A percentile compares a stretch with the other conserved stretches of the same genome.
Conservation (phyloP, 257 asterid genomes). For the Nyctanthes arbortristis region DNA sequence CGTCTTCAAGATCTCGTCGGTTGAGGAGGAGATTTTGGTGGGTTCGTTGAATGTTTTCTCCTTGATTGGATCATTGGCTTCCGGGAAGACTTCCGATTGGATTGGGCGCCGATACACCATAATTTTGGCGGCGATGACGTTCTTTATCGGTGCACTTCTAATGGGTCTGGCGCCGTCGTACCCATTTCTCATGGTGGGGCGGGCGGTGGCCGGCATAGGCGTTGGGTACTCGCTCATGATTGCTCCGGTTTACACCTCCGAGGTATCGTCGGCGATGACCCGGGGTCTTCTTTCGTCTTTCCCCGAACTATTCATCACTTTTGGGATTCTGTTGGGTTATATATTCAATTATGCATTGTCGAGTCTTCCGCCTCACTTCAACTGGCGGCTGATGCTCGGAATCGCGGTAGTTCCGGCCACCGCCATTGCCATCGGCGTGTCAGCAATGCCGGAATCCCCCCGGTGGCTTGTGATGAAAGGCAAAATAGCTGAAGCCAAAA, state of each 20-base stretch:
- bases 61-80: slow-evolving; percentile 63
- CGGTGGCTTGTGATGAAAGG: slow-evolving; percentile 87
- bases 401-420: slow-evolving; percentile 68
- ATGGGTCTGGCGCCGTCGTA: slow-evolving; percentile 85
- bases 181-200: slow-evolving; percentile 62
- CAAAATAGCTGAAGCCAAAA: slow-evolving; percentile 45
- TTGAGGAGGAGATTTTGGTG: slow-evolving; percentile 58
- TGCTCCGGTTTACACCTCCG: slow-evolving; percentile 82
- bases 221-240: slow-evolving; percentile 86
- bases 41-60: slow-evolving; percentile 72
- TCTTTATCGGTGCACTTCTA: slow-evolving; percentile 61
- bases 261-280: slow-evolving; percentile 68
- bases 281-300: slow-evolving; percentile 85
- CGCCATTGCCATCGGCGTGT: slow-evolving; percentile 51
- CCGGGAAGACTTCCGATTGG: slow-evolving; percentile 83
- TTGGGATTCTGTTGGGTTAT: slow-evolving; percentile 74
- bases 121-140: slow-evolving; percentile 64
- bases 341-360: slow-evolving; percentile 54
- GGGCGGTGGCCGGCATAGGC: slow-evolving; percentile 72
- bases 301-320: slow-evolving; percentile 77
- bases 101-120: slow-evolving; percentile 88
- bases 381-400: slow-evolving; percentile 92
- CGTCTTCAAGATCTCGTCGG: slow-evolving; percentile 52
- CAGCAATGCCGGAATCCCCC: slow-evolving; percentile 86
- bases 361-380: slow-evolving; percentile 39